Evolutionary conservation across 139 green algal species (phyloP).

Genomic region (Chlorella sp.): DNA sequence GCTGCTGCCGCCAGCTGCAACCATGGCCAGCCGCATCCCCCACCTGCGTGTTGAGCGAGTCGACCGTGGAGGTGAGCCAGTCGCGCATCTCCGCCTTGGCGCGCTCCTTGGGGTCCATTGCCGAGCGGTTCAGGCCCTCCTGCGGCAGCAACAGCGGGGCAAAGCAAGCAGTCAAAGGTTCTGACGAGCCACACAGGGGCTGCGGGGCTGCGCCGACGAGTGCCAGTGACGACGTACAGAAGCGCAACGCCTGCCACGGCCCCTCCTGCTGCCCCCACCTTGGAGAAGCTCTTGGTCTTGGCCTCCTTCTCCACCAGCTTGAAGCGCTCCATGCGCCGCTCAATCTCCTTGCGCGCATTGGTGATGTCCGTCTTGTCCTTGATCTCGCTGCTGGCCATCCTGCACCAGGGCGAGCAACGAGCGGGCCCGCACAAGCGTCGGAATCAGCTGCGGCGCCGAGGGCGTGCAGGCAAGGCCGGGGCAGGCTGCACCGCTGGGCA

Average conservation of each 20-base stretch:
- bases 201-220: too few relatives aligned
- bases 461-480: not conserved
- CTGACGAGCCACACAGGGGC: too few relatives aligned
- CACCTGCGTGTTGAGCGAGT: constrained; percentile 77
- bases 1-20: too few relatives aligned
- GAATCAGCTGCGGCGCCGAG: too few relatives aligned
- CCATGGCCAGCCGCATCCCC: not conserved
- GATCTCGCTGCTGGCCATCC: constrained; percentile 88
- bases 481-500: not conserved
- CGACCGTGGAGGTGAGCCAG: constrained; percentile 90
- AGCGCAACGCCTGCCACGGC: too few relatives aligned
- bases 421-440: too few relatives aligned
- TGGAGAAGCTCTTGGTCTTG: constrained; percentile 96
- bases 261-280: constrained; percentile 31
- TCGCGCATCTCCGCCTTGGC: constrained; percentile 85
- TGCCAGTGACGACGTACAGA: too few relatives aligned
- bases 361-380: constrained; percentile 95
- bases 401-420: constrained; percentile 26
- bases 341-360: constrained; percentile 90
- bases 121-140: constrained; percentile 74
- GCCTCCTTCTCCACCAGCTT: constrained; percentile 96
- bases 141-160: too few relatives aligned
- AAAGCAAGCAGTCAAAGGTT: too few relatives aligned
- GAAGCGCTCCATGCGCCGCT: constrained; percentile 98
- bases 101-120: constrained; percentile 88